Base-by-base conservation (phyloP, 2,329 filamentous ascomycete species). In the Epichloe brachyelytri region DNA sequence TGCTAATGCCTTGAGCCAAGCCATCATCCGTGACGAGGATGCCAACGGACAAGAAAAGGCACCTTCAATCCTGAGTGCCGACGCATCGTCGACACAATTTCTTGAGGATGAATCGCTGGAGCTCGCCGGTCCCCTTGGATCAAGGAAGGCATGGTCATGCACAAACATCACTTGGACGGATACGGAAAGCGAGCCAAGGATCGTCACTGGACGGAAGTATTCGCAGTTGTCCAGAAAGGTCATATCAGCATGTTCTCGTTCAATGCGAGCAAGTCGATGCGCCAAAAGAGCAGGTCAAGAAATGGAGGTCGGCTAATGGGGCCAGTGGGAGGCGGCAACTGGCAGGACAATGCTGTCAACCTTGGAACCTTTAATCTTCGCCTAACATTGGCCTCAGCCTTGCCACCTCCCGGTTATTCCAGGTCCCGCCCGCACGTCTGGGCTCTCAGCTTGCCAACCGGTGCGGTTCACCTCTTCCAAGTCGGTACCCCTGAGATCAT, bases 401-500 rank as follows among this genome's bases (percentile, higher is more conserved):
- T 98, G 14, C 93, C 93, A 8, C 79, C 89, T 1, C 91, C 93
- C 0, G 93, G 93, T 11, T 97, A 97, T 68, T 96, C 89, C 36
- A 89, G 94, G 61, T 79, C 83, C 30, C 78, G 93, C 11, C 90
- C 90, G 4, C 83, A 97, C 64, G 93, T 98, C 1, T 98, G 90
- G 86, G 91, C 93, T 2, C 72, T 98, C 48, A 95, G 87, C 55
- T 73, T 98, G 44, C 91, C 93, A 0, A 94, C 84, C 1, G 93
- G 93, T 12, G 91, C 91, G 0, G 90, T 98, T 0, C 93, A 98
- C 65, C 77, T 98, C n/a, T 98, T 98, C 76, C 90, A 97, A 62
- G 93, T 93, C 46, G 93, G 93, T 51, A 98, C 93, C 1, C 82
- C 88, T 0, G 93, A 98, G 60, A 95, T 97, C 60, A 86, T 90